A percentile compares a stretch with the other conserved stretches of the same genome.
These are phyloP conservation scores for Cordyceps cicadae DNA, from an alignment of 2,329 filamentous ascomycete species.

Conservation along the genomic window DNA sequence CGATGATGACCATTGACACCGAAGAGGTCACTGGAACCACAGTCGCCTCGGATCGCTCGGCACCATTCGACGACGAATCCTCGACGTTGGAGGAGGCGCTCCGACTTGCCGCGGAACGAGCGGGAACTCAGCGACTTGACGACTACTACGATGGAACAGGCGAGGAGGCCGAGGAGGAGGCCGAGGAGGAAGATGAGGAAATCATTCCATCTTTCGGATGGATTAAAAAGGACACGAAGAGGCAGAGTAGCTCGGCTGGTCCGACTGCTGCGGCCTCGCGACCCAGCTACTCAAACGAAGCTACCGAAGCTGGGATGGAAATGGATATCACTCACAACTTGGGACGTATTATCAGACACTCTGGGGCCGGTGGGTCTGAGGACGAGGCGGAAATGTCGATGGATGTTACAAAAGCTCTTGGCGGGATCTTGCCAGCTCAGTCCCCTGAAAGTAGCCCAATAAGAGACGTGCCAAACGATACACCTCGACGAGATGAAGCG, in stretches of 20 bases:
- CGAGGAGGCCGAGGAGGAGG: constrained; percentile 47
- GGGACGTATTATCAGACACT: constrained; percentile 43
- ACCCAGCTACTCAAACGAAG: constrained; percentile 17
- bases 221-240: constrained; percentile 46
- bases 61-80: constrained; percentile 55
- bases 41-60: constrained; percentile 49
- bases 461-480: constrained; percentile 1
- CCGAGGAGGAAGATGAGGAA: constrained; percentile 48
- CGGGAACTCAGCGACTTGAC: constrained; percentile 64
- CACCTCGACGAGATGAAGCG: neutral
- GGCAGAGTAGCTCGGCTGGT: neutral
- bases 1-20: constrained; percentile 73
- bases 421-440: constrained; percentile 58
- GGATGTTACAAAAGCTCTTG: constrained; percentile 82
- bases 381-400: constrained; percentile 72
- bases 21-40: constrained; percentile 69
- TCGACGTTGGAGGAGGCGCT: constrained; percentile 70
- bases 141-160: constrained; percentile 31
- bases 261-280: neutral
- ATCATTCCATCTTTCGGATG: constrained; percentile 70
- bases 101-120: constrained; percentile 63
- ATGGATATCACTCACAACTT: constrained; percentile 51
- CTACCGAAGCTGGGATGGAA: constrained; percentile 33
- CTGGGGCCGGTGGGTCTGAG: constrained; percentile 32
- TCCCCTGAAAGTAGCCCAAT: constrained; percentile 7